Conservation (phyloP, 331 rosid species). For the Quercus phellos region DNA sequence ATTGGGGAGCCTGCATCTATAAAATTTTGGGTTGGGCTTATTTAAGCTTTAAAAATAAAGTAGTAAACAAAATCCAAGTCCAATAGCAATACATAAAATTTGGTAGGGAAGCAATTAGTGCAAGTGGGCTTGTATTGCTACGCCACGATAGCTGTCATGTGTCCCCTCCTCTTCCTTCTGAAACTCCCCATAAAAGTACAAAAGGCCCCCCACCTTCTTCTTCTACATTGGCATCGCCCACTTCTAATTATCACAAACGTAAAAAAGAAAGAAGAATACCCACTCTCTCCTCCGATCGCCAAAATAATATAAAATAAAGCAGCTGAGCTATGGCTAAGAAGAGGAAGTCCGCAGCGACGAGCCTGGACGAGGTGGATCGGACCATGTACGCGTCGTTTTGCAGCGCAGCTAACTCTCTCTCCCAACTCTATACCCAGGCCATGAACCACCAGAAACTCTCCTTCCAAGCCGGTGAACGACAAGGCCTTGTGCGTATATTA, state of each 20-base stretch:
- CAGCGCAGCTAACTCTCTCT: slow-evolving; percentile 51
- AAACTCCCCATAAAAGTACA: slow-evolving; percentile 1
- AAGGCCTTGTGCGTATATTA: slow-evolving; percentile 31
- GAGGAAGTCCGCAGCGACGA: slow-evolving; percentile 46
- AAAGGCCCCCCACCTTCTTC: background rate
- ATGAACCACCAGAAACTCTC: slow-evolving; percentile 49
- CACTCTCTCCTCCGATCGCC: background rate
- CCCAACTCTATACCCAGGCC: slow-evolving; percentile 45
- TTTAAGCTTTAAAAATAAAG: background rate
- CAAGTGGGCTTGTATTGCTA: slow-evolving; percentile 36
- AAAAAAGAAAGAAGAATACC: background rate
- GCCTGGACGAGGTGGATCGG: slow-evolving; percentile 55
- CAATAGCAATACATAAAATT: background rate
- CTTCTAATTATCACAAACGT: background rate
- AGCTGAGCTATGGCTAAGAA: slow-evolving; percentile 36
- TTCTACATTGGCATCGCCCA: background rate
- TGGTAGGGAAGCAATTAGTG: slow-evolving; percentile 2
- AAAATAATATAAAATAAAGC: no score
- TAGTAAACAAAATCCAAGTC: background rate
- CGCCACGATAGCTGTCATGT: slow-evolving; percentile 24
- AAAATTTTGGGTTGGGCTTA: no score
- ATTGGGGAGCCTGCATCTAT: no score
- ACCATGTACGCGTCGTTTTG: slow-evolving; percentile 47
- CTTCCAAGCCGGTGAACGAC: slow-evolving; percentile 55
- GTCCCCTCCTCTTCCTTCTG: slow-evolving; percentile 14